Base-by-base conservation (phyloP, 1,284 basidiomycete genomes). In the Microbotryum violaceum region DNA sequence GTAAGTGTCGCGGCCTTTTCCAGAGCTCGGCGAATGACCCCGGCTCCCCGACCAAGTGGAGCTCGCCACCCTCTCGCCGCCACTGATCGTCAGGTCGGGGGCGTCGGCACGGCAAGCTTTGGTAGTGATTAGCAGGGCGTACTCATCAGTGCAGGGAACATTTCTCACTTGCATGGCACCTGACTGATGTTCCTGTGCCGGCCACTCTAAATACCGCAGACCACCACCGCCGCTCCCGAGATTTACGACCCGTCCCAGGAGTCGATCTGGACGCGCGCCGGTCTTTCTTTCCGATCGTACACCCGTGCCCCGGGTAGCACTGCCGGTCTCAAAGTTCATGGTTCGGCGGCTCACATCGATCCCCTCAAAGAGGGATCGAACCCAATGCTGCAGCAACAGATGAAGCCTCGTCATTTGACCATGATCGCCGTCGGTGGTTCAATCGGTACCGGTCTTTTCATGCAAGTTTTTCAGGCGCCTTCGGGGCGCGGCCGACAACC, bases 361-460 rank as follows among this genome's bases (percentile, higher is more conserved):
- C 64, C 66, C 21, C 60, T 68, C 14, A 65, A 71, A 16, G 46
- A 51, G 5, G 44, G 53, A 50, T 72, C 74, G 49, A 74, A 74
- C 61, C 75, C 75, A 7, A 70, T 75, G 52, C 69, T 77, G 10
- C 75, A 77, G 67, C 75, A 76, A 63, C 74, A 74, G 70, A 77
- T 77, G 75, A 75, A 73, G 65, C 73, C 72, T 25, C 65, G 57
- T 4, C 57, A 59, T 47, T 42, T 59, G 12, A 29, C 59, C 18
- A 70, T 70, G 69, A 68, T 82, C 56, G 80, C 79, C 2, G 75
- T 81, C 37, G 80, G 80, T 23, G 79, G 79, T n/a, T 76, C 76
- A 27, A 80, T 80, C 65, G 79, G 79, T 45, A 80, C 79, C 27
- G 80, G 79, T 74, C 67, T 73, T 18, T 74, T 72, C 63, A 16